Conservation (phyloP, 768 basidiomycete genomes). For the Mycena polygramma region DNA sequence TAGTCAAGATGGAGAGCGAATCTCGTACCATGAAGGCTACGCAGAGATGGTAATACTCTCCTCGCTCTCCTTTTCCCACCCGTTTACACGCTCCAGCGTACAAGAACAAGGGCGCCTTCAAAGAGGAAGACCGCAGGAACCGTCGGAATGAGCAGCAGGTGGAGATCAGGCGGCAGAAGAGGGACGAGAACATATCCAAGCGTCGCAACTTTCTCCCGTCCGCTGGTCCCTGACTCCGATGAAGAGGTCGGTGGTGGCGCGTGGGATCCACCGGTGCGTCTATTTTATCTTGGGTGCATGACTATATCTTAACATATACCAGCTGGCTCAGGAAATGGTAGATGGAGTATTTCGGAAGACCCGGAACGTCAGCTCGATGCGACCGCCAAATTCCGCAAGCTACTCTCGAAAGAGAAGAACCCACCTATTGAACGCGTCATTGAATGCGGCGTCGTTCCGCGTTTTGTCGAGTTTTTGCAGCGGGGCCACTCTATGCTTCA, state of each 20-base stretch:
- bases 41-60: slow-evolving; percentile 71
- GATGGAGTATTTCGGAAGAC: slow-evolving; percentile 93
- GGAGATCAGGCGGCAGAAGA: slow-evolving; percentile 97
- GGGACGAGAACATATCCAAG: slow-evolving; percentile 99
- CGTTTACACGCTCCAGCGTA: slow-evolving; percentile 73
- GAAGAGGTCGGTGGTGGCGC: slow-evolving; percentile 80
- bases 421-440: slow-evolving; percentile 99
- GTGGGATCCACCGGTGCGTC: slow-evolving; percentile 84
- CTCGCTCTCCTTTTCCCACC: slow-evolving; percentile 35
- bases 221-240: slow-evolving; percentile 85
- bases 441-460: slow-evolving; percentile 95
- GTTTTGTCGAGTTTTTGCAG: slow-evolving; percentile 95
- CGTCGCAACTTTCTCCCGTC: slow-evolving; percentile 91
- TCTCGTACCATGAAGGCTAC: slow-evolving; percentile 82
- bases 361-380: slow-evolving; percentile 94
- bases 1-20: slow-evolving; percentile 60
- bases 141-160: slow-evolving; percentile 99
- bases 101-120: slow-evolving; percentile 92
- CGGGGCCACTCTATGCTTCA: slow-evolving; percentile 87
- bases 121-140: slow-evolving; percentile 93
- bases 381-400: slow-evolving; percentile 98
- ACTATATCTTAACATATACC: slow-evolving; percentile 23
- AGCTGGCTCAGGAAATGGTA: slow-evolving; percentile 95
- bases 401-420: slow-evolving; percentile 99
- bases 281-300: slow-evolving; percentile 29